Conservation (phyloP, 331 rosid genomes). For the Acacia concinna region DNA sequence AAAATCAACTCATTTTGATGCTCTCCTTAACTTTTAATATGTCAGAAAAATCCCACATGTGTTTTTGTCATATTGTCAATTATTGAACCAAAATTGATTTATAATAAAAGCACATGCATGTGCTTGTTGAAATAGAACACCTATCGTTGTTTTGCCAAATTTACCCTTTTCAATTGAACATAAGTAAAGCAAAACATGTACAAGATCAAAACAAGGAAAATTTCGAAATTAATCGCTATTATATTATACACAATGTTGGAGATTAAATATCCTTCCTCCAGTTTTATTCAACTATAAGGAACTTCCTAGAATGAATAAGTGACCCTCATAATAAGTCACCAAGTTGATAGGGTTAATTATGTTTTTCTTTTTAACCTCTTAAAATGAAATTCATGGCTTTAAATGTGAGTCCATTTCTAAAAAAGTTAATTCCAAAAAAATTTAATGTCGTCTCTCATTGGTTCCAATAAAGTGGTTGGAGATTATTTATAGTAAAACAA, state of each 20-base stretch:
- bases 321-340: no score
- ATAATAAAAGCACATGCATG: not conserved
- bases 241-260: not conserved
- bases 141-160: not conserved
- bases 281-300: no score
- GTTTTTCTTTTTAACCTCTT: no score
- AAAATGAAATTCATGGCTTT: no score
- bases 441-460: not conserved
- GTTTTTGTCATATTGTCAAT: slow-evolving; percentile 30
- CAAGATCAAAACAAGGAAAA: not conserved
- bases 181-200: not conserved
- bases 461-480: not conserved
- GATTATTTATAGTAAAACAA: no score
- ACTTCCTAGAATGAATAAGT: no score
- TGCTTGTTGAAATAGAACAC: slow-evolving; percentile 14
- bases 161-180: not conserved
- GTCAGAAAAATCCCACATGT: slow-evolving; percentile 8
- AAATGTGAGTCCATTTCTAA: no score
- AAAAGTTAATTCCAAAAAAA: no score
- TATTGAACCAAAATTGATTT: not conserved
- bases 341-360: no score
- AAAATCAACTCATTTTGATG: not conserved
- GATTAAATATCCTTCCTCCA: not conserved
- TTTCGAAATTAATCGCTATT: not conserved
- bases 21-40: not conserved